A percentile compares a stretch with the other conserved stretches of the same genome.
phyloP scores from a whole-genome alignment of 2,329 filamentous ascomycete species.

The Sclerotiophoma versabilis region DNA sequence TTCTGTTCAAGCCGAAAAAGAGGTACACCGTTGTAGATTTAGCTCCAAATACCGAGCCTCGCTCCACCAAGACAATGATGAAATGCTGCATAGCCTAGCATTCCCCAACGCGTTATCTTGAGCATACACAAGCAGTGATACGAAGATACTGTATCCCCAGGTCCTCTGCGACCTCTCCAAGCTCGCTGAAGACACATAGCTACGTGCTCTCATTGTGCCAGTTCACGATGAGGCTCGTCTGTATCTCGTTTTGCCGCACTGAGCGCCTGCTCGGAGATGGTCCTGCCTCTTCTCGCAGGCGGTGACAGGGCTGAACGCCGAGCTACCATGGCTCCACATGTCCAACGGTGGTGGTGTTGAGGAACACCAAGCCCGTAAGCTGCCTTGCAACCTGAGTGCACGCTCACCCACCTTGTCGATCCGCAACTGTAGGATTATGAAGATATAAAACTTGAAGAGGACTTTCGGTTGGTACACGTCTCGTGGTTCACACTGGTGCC shows the following conservation, averaged over 20 bases:
- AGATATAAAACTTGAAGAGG: conserved; percentile 30
- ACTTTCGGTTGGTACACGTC: conserved; percentile 23
- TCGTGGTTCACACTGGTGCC: conserved; percentile 1
- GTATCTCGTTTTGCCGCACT: neutral
- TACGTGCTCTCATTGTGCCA: neutral
- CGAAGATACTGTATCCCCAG: no score
- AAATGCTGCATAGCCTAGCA: no score
- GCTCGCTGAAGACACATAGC: no score
- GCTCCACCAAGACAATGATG: no score
- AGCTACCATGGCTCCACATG: conserved; percentile 8
- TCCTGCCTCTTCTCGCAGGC: conserved; percentile 17
- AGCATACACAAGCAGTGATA: neutral
- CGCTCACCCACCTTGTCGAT: conserved; percentile 11
- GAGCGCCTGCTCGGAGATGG: neutral
- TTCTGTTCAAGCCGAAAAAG: no score
- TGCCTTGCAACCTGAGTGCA: conserved; percentile 28
- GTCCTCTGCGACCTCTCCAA: no score
- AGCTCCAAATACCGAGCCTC: no score
- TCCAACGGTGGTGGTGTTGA: conserved; percentile 12
- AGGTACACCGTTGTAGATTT: no score
- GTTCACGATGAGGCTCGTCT: conserved; percentile 5
- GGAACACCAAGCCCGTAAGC: conserved; percentile 23
- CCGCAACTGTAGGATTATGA: conserved; percentile 7
- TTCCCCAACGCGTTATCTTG: no score
- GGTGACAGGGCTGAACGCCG: conserved; percentile 21